These are phyloP conservation scores for Yueomyces sp. DNA, from an alignment of 805 yeast species.

Conservation along the genomic window DNA sequence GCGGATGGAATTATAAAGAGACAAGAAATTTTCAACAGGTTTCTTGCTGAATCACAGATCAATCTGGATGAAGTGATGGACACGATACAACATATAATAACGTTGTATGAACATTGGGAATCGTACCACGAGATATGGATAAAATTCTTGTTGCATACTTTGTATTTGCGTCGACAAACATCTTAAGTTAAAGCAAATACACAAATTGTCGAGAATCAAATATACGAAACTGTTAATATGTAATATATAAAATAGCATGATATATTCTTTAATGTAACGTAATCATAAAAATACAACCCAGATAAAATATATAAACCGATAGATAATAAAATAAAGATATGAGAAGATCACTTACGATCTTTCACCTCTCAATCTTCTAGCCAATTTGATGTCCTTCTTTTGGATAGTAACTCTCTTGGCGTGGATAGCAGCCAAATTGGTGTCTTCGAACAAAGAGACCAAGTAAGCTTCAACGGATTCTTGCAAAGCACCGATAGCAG, in stretches of 20 bases:
- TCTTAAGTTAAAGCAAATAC: neutral
- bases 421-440: slow-evolving; percentile 96
- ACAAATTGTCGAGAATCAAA: no score
- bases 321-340: neutral
- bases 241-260: neutral
- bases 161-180: slow-evolving; percentile 13
- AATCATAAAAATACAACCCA: neutral
- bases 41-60: slow-evolving; percentile 63
- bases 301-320: neutral
- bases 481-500: slow-evolving; percentile 94
- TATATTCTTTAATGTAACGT: neutral
- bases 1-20: slow-evolving; percentile 1
- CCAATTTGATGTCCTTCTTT: slow-evolving; percentile 95
- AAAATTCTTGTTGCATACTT: slow-evolving; percentile 24
- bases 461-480: slow-evolving; percentile 98
- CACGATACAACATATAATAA: slow-evolving; percentile 72
- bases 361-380: slow-evolving; percentile 96
- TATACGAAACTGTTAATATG: no score
- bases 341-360: slow-evolving; percentile 43
- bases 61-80: slow-evolving; percentile 68
- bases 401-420: slow-evolving; percentile 98
- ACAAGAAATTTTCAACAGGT: slow-evolving; percentile 22
- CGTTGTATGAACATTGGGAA: slow-evolving; percentile 78
- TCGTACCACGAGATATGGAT: slow-evolving; percentile 58
- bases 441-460: slow-evolving; percentile 91